A percentile compares a stretch with the other conserved stretches of the same genome.
Evolutionary conservation across 163 green algal genomes (phyloP).

Genomic region (Scenedesmus sp.): DNA sequence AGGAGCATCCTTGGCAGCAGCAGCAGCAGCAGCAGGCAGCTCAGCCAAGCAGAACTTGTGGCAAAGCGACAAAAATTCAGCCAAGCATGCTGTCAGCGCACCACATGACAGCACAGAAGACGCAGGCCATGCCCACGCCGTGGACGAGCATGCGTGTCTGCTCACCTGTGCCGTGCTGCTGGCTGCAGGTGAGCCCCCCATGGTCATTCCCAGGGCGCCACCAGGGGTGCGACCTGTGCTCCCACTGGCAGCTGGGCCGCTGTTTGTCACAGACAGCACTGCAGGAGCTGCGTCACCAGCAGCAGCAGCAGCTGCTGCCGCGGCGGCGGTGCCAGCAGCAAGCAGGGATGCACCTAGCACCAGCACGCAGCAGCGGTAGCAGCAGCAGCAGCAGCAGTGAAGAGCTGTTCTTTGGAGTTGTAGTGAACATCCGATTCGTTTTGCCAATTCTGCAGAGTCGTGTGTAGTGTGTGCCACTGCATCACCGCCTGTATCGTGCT

Average conservation of each 20-base stretch:
- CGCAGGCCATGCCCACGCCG: background rate
- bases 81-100: no score
- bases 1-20: no score
- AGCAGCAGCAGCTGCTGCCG: background rate
- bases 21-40: no score
- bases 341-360: background rate
- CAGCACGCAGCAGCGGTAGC: background rate
- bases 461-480: background rate
- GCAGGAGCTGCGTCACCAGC: background rate
- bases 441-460: background rate
- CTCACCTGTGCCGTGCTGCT: background rate
- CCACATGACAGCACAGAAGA: no score
- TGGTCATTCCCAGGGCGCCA: slow-evolving; percentile 66
- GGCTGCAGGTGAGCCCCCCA: slow-evolving; percentile 67
- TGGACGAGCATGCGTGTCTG: background rate
- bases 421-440: background rate
- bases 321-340: background rate
- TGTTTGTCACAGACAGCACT: slow-evolving; percentile 14
- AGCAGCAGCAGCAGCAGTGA: background rate
- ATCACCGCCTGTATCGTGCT: no score
- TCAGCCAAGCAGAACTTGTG: no score
- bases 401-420: background rate
- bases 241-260: slow-evolving; percentile 67
- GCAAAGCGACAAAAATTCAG: no score
- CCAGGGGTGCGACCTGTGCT: slow-evolving; percentile 67